phyloP scores from a whole-genome alignment of 805 yeast species.

The Ogataea nonfermentans region DNA sequence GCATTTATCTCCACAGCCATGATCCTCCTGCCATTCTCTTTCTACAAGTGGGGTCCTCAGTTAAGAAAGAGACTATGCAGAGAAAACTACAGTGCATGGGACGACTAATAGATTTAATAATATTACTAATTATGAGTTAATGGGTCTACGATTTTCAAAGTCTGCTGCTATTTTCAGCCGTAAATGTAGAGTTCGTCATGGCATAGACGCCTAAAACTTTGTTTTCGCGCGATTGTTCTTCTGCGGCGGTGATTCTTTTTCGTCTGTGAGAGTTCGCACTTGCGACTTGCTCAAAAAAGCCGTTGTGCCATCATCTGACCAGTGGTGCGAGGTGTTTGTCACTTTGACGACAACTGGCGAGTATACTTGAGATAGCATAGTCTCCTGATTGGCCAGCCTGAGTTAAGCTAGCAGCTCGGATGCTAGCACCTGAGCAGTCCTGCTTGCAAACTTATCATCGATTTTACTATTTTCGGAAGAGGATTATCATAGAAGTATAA shows the following conservation, averaged over 20 bases:
- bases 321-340: conserved; percentile 18
- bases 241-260: background rate
- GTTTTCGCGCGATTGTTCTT: background rate
- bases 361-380: background rate
- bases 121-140: background rate
- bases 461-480: too few relatives aligned
- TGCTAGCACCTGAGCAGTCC: too few relatives aligned
- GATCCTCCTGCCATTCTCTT: conserved; percentile 70
- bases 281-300: conserved; percentile 12
- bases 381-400: too few relatives aligned
- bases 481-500: too few relatives aligned
- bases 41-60: conserved; percentile 62
- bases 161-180: background rate
- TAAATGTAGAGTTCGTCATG: background rate
- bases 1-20: conserved; percentile 77
- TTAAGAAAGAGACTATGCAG: conserved; percentile 66
- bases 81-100: conserved; percentile 52
- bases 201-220: background rate
- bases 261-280: conserved; percentile 5
- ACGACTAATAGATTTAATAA: conserved; percentile 11
- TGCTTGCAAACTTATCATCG: too few relatives aligned
- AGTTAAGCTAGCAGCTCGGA: too few relatives aligned
- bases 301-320: conserved; percentile 8
- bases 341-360: background rate
- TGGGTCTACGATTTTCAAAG: conserved; percentile 1